These are phyloP conservation scores for Tulasnella calospora DNA, from an alignment of 768 basidiomycete species.

Conservation along the genomic window DNA sequence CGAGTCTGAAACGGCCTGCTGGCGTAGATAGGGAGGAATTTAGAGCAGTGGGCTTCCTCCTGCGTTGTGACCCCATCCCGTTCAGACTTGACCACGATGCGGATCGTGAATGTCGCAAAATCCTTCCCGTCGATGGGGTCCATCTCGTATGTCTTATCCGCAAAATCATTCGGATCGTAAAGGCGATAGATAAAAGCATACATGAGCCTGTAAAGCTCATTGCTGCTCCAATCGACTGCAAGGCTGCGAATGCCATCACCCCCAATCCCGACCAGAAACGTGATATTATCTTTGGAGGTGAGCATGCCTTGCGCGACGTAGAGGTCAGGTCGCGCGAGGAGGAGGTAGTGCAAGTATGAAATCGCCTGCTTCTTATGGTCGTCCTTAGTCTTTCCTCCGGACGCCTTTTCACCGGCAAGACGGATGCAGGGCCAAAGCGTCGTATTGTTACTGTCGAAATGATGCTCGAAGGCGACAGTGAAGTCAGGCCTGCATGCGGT, in stretches of 20 bases:
- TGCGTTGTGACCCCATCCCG: background rate
- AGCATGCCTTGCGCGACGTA: background rate
- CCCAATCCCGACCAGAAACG: background rate
- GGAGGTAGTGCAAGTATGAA: conserved; percentile 3
- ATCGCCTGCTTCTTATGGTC: conserved; percentile 2
- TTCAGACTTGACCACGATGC: background rate
- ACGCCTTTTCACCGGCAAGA: background rate
- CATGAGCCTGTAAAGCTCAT: too few relatives aligned
- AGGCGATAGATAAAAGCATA: too few relatives aligned
- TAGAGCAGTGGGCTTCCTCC: too few relatives aligned
- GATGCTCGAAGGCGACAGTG: background rate
- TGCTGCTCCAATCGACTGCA: too few relatives aligned
- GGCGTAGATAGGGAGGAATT: too few relatives aligned
- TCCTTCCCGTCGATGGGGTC: background rate
- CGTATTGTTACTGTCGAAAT: background rate
- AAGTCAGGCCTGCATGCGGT: background rate
- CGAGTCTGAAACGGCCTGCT: too few relatives aligned
- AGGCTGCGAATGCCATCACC: too few relatives aligned
- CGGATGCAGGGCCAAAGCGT: too few relatives aligned
- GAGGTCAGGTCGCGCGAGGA: conserved; percentile 8
- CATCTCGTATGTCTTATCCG: background rate
- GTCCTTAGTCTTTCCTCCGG: background rate
- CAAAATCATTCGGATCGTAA: background rate
- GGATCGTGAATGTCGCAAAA: background rate
- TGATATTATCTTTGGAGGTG: background rate